A percentile compares a stretch with the other conserved stretches of the same genome.
Conservation (phyloP, 2,329 filamentous ascomycete species). For the Rutstroemia sp. region DNA sequence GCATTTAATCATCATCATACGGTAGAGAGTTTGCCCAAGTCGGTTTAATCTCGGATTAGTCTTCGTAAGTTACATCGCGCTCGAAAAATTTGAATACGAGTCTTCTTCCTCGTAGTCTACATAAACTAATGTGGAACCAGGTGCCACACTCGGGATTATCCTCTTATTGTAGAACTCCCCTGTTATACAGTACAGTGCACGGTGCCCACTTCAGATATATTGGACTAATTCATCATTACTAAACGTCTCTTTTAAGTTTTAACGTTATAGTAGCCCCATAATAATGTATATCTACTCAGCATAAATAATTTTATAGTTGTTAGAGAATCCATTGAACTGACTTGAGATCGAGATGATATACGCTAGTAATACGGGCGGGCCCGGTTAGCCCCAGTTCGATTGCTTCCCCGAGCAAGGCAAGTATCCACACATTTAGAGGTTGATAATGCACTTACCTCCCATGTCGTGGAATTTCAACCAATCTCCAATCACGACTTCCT, state of each 20-base stretch:
- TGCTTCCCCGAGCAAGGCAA: background rate
- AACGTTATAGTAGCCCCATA: background rate
- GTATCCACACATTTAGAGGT: background rate
- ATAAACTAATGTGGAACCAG: no score
- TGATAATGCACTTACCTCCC: background rate
- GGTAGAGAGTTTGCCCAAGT: no score
- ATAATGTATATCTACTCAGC: background rate
- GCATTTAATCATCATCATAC: no score
- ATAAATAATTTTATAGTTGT: background rate
- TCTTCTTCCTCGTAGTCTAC: no score
- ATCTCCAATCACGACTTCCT: background rate
- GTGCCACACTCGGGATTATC: no score
- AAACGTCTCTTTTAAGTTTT: background rate
- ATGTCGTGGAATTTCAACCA: background rate
- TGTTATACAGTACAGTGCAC: no score
- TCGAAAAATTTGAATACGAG: no score
- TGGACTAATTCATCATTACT: background rate
- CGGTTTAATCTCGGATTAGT: no score
- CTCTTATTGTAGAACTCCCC: no score
- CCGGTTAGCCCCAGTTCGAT: background rate
- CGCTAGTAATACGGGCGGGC: background rate
- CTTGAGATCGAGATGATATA: background rate
- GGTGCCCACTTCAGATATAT: no score
- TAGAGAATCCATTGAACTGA: background rate
- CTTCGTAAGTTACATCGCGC: no score